Evolutionary conservation across 73 alveolate species (phyloP).

Genomic region (Effrenium voratum): DNA sequence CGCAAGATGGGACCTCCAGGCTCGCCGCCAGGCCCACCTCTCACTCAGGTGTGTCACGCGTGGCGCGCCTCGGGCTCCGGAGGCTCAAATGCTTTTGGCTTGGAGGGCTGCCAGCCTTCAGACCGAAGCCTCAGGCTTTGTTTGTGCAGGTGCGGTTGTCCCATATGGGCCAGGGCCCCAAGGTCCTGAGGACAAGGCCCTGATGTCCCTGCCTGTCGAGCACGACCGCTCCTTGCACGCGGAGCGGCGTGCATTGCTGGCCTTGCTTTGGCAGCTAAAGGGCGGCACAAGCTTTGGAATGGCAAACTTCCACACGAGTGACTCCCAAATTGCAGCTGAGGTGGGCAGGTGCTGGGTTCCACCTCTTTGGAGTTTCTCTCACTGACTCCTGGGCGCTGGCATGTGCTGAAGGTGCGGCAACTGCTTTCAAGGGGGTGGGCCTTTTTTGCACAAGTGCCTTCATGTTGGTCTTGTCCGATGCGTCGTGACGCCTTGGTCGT

Average conservation of each 20-base stretch:
- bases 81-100: slow-evolving; percentile 27
- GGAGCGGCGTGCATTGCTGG: slow-evolving; percentile 20
- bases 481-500: too few species aligned
- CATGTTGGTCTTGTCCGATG: too few species aligned
- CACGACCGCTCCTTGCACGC: slow-evolving; percentile 71
- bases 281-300: too few species aligned
- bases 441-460: not conserved
- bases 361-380: slow-evolving; percentile 29
- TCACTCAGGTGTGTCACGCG: not conserved
- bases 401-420: not conserved
- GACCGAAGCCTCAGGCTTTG: not conserved
- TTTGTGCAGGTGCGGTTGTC: not conserved
- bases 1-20: not conserved
- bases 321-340: not conserved
- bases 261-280: not conserved
- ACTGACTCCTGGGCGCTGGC: slow-evolving; percentile 66
- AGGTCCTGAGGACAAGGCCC: not conserved
- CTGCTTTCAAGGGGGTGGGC: not conserved
- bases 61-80: slow-evolving; percentile 2
- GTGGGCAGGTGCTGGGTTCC: slow-evolving; percentile 24
- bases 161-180: slow-evolving; percentile 1
- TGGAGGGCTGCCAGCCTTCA: slow-evolving; percentile 38
- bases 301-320: too few species aligned
- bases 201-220: slow-evolving; percentile 46
- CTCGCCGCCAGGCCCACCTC: too few species aligned